phyloP scores from a whole-genome alignment of 2,329 filamentous ascomycete species.

The Aspergillus sp. region DNA sequence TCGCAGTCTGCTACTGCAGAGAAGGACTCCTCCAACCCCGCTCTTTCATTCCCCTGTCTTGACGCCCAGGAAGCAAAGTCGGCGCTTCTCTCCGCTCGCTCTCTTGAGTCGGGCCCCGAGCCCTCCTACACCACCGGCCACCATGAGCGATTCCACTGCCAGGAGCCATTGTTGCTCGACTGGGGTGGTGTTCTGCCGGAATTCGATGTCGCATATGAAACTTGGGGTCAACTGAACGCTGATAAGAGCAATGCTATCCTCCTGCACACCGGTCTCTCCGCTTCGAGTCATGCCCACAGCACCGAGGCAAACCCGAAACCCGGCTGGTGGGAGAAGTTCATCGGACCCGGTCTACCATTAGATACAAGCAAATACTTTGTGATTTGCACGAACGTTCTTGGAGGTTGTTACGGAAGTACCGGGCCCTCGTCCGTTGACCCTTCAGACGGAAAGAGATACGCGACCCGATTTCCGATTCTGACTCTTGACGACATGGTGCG shows the following conservation, averaged over 20 bases:
- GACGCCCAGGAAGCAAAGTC: slow-evolving; percentile 78
- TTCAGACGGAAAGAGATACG: slow-evolving; percentile 80
- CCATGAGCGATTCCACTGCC: slow-evolving; percentile 72
- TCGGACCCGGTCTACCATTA: slow-evolving; percentile 76
- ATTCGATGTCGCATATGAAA: slow-evolving; percentile 88
- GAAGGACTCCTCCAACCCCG: slow-evolving; percentile 64
- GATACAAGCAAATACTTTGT: slow-evolving; percentile 90
- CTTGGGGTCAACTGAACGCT: slow-evolving; percentile 61
- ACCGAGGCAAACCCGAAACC: slow-evolving; percentile 81
- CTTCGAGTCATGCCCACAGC: slow-evolving; percentile 94
- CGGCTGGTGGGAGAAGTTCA: slow-evolving; percentile 99
- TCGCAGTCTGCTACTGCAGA: slow-evolving; percentile 10
- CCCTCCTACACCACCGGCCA: slow-evolving; percentile 88
- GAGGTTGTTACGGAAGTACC: slow-evolving; percentile 93
- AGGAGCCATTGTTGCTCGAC: slow-evolving; percentile 74
- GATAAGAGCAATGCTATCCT: slow-evolving; percentile 86
- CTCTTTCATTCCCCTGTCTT: slow-evolving; percentile 85
- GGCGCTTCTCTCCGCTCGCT: slow-evolving; percentile 63
- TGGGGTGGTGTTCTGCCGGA: slow-evolving; percentile 90
- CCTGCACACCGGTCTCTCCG: slow-evolving; percentile 87
- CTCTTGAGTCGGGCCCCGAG: slow-evolving; percentile 74
- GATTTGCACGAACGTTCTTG: slow-evolving; percentile 94
- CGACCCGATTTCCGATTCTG: slow-evolving; percentile 89
- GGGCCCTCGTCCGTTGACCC: slow-evolving; percentile 86
- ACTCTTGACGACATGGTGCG: slow-evolving; percentile 98